Evolutionary conservation across 2,329 filamentous ascomycete species (phyloP), one percentile per base, ranked within the genome.

Genomic region (Chaetomiaceae sp.): DNA sequence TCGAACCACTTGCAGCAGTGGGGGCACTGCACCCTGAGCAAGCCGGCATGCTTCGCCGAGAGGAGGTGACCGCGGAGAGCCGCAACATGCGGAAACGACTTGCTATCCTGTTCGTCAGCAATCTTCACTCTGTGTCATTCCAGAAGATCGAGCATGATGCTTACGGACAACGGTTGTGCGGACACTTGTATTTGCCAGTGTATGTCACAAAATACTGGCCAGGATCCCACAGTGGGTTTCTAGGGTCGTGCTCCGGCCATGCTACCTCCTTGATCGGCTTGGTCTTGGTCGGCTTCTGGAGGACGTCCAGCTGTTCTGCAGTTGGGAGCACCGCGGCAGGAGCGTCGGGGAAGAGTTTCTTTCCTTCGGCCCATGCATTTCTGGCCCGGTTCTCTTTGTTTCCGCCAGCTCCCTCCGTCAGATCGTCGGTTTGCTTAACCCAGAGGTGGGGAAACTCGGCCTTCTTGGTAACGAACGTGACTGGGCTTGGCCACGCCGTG

Each of bases 81-180:
- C 0, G 33, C 30, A 1, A 61, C 53, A 0, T 53, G 66, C 33
- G 67, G 66, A 62, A 74, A 76, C 2, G 66, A 67, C 53, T 75
- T 75, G 1, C 75, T 78, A 50, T 20, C 18, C 14, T 43, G 32
- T 45, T 32, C 34, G 25, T 34, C 7, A n/a, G n/a, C n/a, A n/a
- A n/a, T 4, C 18, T 27, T 16, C 2, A 20, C n/a, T 33, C 6
- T 14, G 2, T 2, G 21, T 4, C 9, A n/a, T 18, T 14, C 23
- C 32, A 9, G 2, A 30, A 13, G 14, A 14, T 9, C 13, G 8
- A 23, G 5, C 13, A 30, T 21, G 18, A n/a, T 29, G 16, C 72
- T 70, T 69, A 80, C 74, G 69, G 67, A 74, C 83, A 86, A 3
- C 64, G 59, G 1, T 59, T 57, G 51, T 78, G 73, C 0, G 82